Percentiles rank a stretch among this genome's conserved stretches.
Conservation (phyloP, 1,284 basidiomycete species). For the Ustilago cynodontis region DNA sequence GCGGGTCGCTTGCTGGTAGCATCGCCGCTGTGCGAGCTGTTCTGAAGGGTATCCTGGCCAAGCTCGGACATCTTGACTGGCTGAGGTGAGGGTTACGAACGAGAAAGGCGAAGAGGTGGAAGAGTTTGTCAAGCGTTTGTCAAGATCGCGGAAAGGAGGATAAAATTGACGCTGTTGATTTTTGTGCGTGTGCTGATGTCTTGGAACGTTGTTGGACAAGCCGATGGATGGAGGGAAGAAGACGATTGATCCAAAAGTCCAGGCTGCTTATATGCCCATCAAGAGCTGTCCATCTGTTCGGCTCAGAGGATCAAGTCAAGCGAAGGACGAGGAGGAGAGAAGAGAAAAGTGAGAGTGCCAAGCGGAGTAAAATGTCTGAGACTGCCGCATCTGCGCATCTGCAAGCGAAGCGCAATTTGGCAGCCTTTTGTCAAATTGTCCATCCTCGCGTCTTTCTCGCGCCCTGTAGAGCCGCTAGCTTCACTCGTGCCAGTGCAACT, state of each 20-base stretch:
- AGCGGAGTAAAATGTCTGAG: slow-evolving; percentile 15
- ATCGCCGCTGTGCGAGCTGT: slow-evolving; percentile 17
- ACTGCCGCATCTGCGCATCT: not conserved
- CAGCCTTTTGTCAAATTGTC: not conserved
- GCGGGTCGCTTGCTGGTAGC: slow-evolving; percentile 17
- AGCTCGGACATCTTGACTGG: slow-evolving; percentile 27
- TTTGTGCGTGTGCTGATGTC: no score
- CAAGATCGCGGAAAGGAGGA: not conserved
- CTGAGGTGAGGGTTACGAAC: no score
- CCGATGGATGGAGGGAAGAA: not conserved
- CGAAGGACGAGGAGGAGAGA: slow-evolving; percentile 3
- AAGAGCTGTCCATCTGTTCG: slow-evolving; percentile 5
- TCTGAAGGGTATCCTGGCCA: slow-evolving; percentile 20
- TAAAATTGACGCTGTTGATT: no score
- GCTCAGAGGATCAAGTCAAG: not conserved
- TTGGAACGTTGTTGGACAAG: no score
- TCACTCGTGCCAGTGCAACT: no score
- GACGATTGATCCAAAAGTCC: not conserved
- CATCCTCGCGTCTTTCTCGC: no score
- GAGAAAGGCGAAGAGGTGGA: not conserved
- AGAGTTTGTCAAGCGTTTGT: not conserved
- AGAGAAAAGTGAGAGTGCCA: slow-evolving; percentile 10
- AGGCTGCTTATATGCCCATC: slow-evolving; percentile 15
- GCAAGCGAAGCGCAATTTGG: slow-evolving; percentile 8
- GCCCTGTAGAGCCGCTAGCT: no score